Evolutionary conservation across 495 filamentous ascomycete species (phyloP).

Genomic region (Acidiella bohemica): DNA sequence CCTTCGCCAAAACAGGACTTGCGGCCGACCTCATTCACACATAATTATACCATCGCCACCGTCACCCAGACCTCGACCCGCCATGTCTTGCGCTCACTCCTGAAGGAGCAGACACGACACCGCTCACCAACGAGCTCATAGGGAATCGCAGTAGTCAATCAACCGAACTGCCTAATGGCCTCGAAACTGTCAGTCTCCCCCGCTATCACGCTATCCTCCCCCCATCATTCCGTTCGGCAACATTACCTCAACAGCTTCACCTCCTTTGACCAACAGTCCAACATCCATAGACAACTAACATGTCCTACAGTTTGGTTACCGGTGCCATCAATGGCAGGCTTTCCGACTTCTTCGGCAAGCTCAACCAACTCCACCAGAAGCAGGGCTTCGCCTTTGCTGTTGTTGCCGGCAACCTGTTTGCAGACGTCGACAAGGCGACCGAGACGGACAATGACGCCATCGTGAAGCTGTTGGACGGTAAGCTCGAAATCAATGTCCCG

Average conservation of each 20-base stretch:
- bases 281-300: slow-evolving; percentile 23
- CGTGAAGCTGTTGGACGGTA: slow-evolving; percentile 50
- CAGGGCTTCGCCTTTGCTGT: slow-evolving; percentile 77
- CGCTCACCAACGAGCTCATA: no score
- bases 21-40: no score
- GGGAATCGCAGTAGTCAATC: no score
- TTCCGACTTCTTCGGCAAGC: slow-evolving; percentile 57
- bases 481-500: slow-evolving; percentile 58
- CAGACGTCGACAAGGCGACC: slow-evolving; percentile 12
- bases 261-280: background rate
- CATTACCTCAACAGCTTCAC: background rate
- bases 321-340: slow-evolving; percentile 68
- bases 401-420: slow-evolving; percentile 71
- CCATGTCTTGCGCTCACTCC: no score
- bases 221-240: no score
- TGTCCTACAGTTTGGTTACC: slow-evolving; percentile 54
- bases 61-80: no score
- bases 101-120: no score
- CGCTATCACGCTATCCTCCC: no score
- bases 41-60: no score
- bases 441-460: slow-evolving; percentile 45
- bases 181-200: slow-evolving; percentile 67
- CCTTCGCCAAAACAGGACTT: no score
- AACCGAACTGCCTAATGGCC: slow-evolving; percentile 46
- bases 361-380: slow-evolving; percentile 64